phyloP scores from a whole-genome alignment of 495 filamentous ascomycete genomes.

The Podospora appendiculata region DNA sequence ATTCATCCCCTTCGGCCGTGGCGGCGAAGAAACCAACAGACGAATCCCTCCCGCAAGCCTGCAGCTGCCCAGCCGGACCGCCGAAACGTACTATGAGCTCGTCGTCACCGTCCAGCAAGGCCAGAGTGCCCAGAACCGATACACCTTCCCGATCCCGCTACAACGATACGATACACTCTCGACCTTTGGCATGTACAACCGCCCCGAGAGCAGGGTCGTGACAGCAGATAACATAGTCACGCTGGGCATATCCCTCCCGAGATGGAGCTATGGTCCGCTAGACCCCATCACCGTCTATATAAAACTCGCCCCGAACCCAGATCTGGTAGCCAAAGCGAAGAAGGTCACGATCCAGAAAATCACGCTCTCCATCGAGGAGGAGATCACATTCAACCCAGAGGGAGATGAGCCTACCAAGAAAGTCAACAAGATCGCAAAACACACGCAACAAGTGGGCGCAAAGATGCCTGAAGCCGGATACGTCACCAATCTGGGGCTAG shows the following conservation, averaged over 20 bases:
- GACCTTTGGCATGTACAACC: conserved; percentile 99
- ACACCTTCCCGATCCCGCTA: conserved; percentile 84
- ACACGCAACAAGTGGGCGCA: conserved; percentile 70
- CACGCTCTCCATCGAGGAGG: conserved; percentile 89
- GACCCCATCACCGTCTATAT: conserved; percentile 96
- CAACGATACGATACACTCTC: conserved; percentile 91
- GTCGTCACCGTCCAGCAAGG: conserved; percentile 94
- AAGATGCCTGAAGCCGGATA: conserved; percentile 84
- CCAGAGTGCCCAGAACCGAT: conserved; percentile 75
- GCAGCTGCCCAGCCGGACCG: conserved; percentile 82
- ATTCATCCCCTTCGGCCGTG: conserved; percentile 91
- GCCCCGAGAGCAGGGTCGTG: conserved; percentile 77
- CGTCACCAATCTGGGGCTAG: conserved; percentile 80
- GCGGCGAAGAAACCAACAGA: conserved; percentile 77
- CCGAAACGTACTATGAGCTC: conserved; percentile 94
- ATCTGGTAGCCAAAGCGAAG: conserved; percentile 82
- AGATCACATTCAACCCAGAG: conserved; percentile 95
- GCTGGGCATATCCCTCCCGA: conserved; percentile 79
- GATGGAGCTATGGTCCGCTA: conserved; percentile 93
- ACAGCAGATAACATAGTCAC: conserved; percentile 89
- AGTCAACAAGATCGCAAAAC: conserved; percentile 75
- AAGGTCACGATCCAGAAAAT: conserved; percentile 93
- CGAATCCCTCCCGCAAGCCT: conserved; percentile 89
- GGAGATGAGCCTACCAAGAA: conserved; percentile 95
- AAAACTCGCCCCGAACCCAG: conserved; percentile 82